Percentiles rank a stretch among this genome's conserved stretches.
These are phyloP conservation scores for Phellopilus nigrolimitatus DNA, from an alignment of 1,284 basidiomycete genomes.

Conservation along the genomic window DNA sequence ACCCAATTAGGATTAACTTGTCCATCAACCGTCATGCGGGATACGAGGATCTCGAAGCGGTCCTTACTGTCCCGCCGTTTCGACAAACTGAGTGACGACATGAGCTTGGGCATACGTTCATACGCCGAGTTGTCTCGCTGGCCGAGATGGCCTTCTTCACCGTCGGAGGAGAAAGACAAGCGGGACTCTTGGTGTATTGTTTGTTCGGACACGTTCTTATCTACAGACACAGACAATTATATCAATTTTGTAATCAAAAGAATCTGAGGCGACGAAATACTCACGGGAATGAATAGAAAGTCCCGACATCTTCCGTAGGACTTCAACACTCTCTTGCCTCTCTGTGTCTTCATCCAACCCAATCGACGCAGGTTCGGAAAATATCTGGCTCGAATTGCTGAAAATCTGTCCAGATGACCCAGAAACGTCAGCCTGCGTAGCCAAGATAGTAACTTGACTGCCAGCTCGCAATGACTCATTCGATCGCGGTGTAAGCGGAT, in stretches of 20 bases:
- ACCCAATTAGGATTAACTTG: conserved; percentile 2
- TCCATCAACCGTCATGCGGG: conserved; percentile 4
- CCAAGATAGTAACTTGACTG: not conserved
- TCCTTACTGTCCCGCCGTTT: conserved; percentile 6
- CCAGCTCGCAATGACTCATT: not conserved
- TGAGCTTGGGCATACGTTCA: conserved; percentile 9
- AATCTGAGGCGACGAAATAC: not conserved
- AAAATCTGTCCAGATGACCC: not conserved
- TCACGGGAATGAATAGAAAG: not conserved
- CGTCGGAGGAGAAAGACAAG: not conserved
- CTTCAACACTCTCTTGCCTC: not conserved
- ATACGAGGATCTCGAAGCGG: conserved; percentile 3
- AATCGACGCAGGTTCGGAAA: not conserved
- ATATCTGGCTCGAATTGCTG: not conserved
- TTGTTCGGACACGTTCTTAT: conserved; percentile 1
- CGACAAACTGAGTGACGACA: not conserved
- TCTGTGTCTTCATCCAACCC: not conserved
- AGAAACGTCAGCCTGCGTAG: not conserved
- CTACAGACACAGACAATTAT: not conserved
- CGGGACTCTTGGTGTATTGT: not conserved
- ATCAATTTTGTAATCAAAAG: not conserved
- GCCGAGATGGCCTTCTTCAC: conserved; percentile 6
- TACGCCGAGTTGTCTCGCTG: conserved; percentile 3
- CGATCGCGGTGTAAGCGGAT: not conserved
- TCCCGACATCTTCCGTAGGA: not conserved